Conservation (phyloP, 2,329 filamentous ascomycete species). For the Fusarium transvaalense region DNA sequence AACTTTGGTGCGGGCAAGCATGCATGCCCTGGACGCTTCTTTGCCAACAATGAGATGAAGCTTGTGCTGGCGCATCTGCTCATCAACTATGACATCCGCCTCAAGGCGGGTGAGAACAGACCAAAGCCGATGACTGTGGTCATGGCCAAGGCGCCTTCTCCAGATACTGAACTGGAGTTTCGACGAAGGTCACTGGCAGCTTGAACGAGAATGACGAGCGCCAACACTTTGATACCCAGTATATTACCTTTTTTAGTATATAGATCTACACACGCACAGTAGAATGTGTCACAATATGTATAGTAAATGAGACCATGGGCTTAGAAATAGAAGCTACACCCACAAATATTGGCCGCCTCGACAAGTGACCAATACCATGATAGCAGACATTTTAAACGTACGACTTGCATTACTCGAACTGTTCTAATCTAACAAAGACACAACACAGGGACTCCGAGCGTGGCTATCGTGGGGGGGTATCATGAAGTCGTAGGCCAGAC, state of each 20-base stretch:
- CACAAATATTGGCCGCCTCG: neutral
- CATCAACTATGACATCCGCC: conserved; percentile 58
- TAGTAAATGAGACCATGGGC: neutral
- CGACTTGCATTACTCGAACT: conserved; percentile 43
- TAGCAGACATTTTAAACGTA: neutral
- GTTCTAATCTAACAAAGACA: conserved; percentile 41
- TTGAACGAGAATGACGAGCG: conserved; percentile 22
- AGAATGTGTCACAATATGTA: neutral
- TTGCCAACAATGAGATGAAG: conserved; percentile 62
- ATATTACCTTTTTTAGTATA: conserved; percentile 36
- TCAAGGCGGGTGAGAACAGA: conserved; percentile 55
- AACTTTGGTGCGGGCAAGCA: conserved; percentile 63
- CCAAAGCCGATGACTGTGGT: conserved; percentile 55
- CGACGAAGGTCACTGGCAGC: conserved; percentile 49
- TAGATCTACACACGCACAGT: conserved; percentile 14
- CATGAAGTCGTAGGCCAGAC: conserved; percentile 47
- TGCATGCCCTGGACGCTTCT: conserved; percentile 63
- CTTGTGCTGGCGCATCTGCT: conserved; percentile 58
- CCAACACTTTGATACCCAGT: conserved; percentile 22
- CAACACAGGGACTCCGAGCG: conserved; percentile 44
- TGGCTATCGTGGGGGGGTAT: conserved; percentile 47
- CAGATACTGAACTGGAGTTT: conserved; percentile 57
- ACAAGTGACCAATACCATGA: neutral
- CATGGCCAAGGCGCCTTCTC: conserved; percentile 59
- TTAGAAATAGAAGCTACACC: neutral